A percentile compares a stretch with the other conserved stretches of the same genome.
These are phyloP conservation scores for Hericium coralloides DNA, from an alignment of 768 basidiomycete species.

Conservation along the genomic window DNA sequence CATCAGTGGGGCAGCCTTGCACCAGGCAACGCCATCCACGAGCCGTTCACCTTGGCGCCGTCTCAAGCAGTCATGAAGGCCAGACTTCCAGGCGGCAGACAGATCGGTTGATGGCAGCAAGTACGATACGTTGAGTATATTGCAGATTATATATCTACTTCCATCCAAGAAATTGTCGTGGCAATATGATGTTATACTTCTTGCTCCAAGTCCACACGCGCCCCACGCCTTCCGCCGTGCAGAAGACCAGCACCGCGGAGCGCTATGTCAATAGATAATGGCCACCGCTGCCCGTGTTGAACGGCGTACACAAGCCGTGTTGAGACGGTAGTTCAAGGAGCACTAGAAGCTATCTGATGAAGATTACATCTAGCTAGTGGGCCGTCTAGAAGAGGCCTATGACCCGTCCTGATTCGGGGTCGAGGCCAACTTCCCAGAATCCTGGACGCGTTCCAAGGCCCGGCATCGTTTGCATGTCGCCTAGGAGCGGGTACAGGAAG, in stretches of 20 bases:
- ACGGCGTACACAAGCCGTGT: constrained; percentile 29
- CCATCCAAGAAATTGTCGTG: neutral
- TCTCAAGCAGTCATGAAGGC: constrained; percentile 11
- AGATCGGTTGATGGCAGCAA: neutral
- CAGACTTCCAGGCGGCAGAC: constrained; percentile 29
- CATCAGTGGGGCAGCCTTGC: constrained; percentile 43
- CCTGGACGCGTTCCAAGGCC: constrained; percentile 89
- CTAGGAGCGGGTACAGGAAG: constrained; percentile 92
- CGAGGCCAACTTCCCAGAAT: constrained; percentile 87
- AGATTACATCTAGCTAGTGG: constrained; percentile 12
- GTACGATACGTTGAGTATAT: neutral
- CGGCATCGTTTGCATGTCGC: constrained; percentile 98
- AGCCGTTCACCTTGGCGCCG: neutral
- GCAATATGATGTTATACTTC: neutral
- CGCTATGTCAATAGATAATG: neutral
- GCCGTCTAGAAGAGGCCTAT: constrained; percentile 69
- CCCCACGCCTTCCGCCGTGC: neutral
- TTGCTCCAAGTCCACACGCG: neutral
- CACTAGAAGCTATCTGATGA: constrained; percentile 23
- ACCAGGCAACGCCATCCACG: constrained; percentile 5
- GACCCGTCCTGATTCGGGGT: constrained; percentile 71
- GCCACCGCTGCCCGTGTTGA: constrained; percentile 27
- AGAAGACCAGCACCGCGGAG: neutral
- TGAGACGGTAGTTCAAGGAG: constrained; percentile 24
- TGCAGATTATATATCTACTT: neutral